phyloP scores from a whole-genome alignment of 352 stramenopile genomes.

The Phytophthora rubi region DNA sequence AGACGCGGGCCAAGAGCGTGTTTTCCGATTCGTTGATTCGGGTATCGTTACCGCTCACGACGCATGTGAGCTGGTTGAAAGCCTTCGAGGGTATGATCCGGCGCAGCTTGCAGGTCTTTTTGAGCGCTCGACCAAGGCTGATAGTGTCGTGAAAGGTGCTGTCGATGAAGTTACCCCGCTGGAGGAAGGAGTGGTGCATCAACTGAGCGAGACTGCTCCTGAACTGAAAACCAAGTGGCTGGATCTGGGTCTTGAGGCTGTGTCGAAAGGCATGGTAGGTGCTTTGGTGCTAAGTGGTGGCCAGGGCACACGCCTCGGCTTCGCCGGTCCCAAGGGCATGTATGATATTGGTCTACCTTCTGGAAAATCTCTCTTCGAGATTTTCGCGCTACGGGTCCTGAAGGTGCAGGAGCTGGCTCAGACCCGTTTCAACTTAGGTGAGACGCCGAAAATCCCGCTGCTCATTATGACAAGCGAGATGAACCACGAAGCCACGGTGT shows the following conservation, averaged over 20 bases:
- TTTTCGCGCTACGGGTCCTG: slow-evolving; percentile 90
- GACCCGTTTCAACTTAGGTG: slow-evolving; percentile 18
- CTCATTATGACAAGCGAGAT: slow-evolving; percentile 98
- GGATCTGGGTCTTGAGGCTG: slow-evolving; percentile 66
- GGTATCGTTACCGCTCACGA: slow-evolving; percentile 41
- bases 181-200: slow-evolving; percentile 49
- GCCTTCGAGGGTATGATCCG: slow-evolving; percentile 38
- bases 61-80: slow-evolving; percentile 46
- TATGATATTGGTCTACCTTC: slow-evolving; percentile 93
- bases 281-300: slow-evolving; percentile 93
- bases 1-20: slow-evolving; percentile 45
- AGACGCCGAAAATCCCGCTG: slow-evolving; percentile 64
- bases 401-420: slow-evolving; percentile 68
- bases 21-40: slow-evolving; percentile 58
- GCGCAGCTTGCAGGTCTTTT: slow-evolving; percentile 45
- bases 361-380: slow-evolving; percentile 92
- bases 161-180: slow-evolving; percentile 45
- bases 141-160: slow-evolving; percentile 19
- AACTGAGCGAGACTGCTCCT: slow-evolving; percentile 35
- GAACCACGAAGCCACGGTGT: slow-evolving; percentile 94
- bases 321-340: slow-evolving; percentile 94
- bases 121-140: slow-evolving; percentile 43
- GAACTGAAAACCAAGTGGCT: slow-evolving; percentile 46
- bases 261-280: slow-evolving; percentile 82
- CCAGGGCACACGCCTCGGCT: slow-evolving; percentile 96